Evolutionary conservation across 352 stramenopile species (phyloP), one percentile per base, ranked within the genome.

Genomic region (Phytophthora cryptogea): DNA sequence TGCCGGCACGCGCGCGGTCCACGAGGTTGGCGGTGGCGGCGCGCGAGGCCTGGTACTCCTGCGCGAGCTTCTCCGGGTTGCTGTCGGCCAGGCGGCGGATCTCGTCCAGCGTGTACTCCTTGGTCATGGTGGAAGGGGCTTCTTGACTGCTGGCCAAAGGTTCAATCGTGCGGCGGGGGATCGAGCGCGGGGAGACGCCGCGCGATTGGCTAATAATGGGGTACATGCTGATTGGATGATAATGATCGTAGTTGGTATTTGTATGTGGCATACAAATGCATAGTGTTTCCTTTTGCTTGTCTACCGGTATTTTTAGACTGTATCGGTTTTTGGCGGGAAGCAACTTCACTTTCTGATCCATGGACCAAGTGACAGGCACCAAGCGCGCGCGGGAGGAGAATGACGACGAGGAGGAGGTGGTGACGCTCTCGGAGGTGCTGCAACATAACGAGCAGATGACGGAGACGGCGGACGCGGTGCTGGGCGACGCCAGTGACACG

Each of bases 81-180:
- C 59, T 85, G 61, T 90, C 81, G 50, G 78, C 78, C 56, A 90
- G 70, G 68, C 78, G 76, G 76, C 81, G 81, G 74, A 90, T 90
- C 52, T 90, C 81, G 69, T 90, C 81, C 53, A 90, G 70, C 70
- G 78, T 89, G 70, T 88, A 90, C 64, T 86, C 80, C 73, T 86
- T 86, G 57, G 65, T 68, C 80, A 89, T 89, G 27, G 37, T 80
- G 37, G 17, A 28, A 16, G 37, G 46, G 40, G 56, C 33, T 50
- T 32, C 9, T 59, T 46, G 14, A 23, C 39, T 70, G 47, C 44
- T 66, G 53, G 66, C 62, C 56, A 23, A 23, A 23, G 20, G 61
- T 74, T 74, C 61, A 68, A 60, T 57, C 26, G 58, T 67, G 59
- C 36, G 52, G 59, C 9, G 42, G 53, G 32, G 40, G 41, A 28